Conservation (phyloP, 257 asterid genomes). For the Penstemon eatonii region DNA sequence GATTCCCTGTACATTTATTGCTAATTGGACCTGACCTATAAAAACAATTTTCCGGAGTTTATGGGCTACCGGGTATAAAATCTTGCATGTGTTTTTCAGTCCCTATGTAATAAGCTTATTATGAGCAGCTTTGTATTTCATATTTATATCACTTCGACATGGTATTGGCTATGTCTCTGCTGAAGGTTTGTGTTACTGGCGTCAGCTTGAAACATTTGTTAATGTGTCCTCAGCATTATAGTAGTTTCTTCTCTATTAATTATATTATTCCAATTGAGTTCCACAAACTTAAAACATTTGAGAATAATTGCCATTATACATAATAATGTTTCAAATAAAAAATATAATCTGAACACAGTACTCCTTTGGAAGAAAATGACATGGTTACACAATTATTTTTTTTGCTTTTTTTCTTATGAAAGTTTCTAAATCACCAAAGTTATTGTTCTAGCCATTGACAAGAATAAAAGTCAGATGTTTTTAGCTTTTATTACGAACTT, state of each 20-base stretch:
- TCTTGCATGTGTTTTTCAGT: no score
- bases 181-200: neutral
- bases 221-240: neutral
- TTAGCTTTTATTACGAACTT: neutral
- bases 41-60: neutral
- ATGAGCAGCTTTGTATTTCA: neutral
- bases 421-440: neutral
- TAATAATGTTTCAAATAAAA: neutral
- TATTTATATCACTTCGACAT: neutral
- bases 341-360: neutral
- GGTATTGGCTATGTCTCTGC: neutral
- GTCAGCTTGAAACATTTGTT: neutral
- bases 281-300: neutral
- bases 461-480: neutral
- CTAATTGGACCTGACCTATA: slow-evolving; percentile 1
- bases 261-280: neutral
- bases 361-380: neutral
- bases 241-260: neutral
- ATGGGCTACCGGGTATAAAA: no score
- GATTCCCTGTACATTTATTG: neutral
- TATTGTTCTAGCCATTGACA: neutral
- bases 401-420: neutral
- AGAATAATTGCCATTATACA: neutral
- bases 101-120: neutral
- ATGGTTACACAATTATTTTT: neutral